Conservation (phyloP, 2,329 filamentous ascomycete species). For the Alternaria arborescens region DNA sequence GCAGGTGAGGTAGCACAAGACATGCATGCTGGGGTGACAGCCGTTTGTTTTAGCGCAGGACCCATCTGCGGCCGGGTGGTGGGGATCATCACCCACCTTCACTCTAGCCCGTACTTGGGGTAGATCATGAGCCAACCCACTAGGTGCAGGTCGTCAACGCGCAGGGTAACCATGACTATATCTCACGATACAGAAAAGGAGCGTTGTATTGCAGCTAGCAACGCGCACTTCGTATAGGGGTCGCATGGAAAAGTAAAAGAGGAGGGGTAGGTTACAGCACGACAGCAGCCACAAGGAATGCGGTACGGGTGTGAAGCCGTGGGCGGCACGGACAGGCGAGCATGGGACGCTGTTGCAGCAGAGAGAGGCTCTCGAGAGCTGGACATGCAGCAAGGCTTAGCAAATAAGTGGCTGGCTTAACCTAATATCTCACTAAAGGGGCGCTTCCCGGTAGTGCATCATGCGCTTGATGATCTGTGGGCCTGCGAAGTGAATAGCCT, state of each 20-base stretch:
- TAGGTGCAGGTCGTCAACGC: slow-evolving; percentile 21
- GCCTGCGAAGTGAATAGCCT: slow-evolving; percentile 23
- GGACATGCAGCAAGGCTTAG: slow-evolving; percentile 40
- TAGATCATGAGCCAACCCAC: slow-evolving; percentile 13
- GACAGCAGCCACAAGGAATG: slow-evolving; percentile 28
- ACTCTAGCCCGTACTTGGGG: slow-evolving; percentile 2
- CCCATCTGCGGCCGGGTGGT: slow-evolving; percentile 31
- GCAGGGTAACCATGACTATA: slow-evolving; percentile 14
- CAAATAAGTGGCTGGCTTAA: slow-evolving; percentile 34
- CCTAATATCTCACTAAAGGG: slow-evolving; percentile 21
- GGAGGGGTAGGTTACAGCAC: slow-evolving; percentile 42
- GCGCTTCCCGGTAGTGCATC: slow-evolving; percentile 18
- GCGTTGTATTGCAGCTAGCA: slow-evolving; percentile 19
- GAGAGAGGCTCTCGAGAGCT: slow-evolving; percentile 30
- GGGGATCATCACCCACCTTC: slow-evolving; percentile 15
- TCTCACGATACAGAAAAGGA: slow-evolving; percentile 1
- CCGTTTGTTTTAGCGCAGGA: slow-evolving; percentile 45
- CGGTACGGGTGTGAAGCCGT: slow-evolving; percentile 8
- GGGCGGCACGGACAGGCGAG: slow-evolving; percentile 3
- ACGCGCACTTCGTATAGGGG: neutral
- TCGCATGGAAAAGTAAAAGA: neutral
- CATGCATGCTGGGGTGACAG: slow-evolving; percentile 42
- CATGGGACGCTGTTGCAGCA: slow-evolving; percentile 9
- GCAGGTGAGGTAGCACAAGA: slow-evolving; percentile 36
- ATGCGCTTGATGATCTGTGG: slow-evolving; percentile 13